phyloP scores from a whole-genome alignment of 2,329 filamentous ascomycete species.

The Paraconiothyrium sp. region DNA sequence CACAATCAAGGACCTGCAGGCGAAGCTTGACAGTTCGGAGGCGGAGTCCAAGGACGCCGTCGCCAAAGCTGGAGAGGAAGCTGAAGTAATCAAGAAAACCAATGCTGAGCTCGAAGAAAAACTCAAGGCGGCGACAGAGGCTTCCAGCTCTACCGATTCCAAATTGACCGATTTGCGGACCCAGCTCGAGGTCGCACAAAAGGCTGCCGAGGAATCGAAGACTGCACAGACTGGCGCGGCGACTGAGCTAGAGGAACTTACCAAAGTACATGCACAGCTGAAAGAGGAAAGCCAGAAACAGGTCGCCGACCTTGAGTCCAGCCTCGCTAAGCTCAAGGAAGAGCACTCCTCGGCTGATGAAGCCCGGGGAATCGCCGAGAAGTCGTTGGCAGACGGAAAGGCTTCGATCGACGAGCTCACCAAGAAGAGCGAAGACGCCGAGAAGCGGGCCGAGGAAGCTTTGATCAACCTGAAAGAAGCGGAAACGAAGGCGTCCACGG shows the following conservation, averaged over 20 bases:
- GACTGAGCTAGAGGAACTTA: constrained; percentile 11
- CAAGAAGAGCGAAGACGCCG: constrained; percentile 12
- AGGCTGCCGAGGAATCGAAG: background rate
- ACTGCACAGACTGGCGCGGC: constrained; percentile 6
- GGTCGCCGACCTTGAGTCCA: constrained; percentile 46
- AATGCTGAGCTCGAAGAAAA: constrained; percentile 10
- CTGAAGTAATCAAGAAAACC: constrained; percentile 8
- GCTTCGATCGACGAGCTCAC: constrained; percentile 5
- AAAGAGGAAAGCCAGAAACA: constrained; percentile 8
- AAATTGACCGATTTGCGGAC: constrained; percentile 4
- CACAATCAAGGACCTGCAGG: constrained; percentile 6
- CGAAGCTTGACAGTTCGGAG: constrained; percentile 3
- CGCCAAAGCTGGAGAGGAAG: constrained; percentile 8
- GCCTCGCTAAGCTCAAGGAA: constrained; percentile 8
- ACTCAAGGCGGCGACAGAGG: background rate
- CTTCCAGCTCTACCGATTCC: constrained; percentile 8
- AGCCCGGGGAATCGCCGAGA: constrained; percentile 7
- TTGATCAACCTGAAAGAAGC: constrained; percentile 12
- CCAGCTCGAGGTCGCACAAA: constrained; percentile 3
- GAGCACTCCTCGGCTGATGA: constrained; percentile 3
- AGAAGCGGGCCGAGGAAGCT: constrained; percentile 14
- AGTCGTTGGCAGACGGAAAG: constrained; percentile 11
- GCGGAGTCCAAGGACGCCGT: background rate
- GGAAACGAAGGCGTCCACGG: constrained; percentile 6
- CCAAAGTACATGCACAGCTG: background rate